Conservation (phyloP, 2,329 filamentous ascomycete genomes). For the Cladosporium phlei region DNA sequence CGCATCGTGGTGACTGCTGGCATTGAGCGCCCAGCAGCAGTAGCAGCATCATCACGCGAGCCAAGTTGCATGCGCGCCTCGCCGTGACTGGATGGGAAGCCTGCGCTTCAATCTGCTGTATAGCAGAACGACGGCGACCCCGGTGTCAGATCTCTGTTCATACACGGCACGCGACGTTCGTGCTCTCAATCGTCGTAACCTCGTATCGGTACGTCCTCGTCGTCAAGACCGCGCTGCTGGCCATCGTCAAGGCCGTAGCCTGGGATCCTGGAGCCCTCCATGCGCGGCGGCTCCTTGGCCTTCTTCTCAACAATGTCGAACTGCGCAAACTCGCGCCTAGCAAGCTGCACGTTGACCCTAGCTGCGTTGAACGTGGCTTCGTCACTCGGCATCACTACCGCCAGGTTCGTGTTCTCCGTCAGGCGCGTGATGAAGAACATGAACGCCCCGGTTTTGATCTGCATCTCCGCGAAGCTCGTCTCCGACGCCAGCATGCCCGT, state of each 20-base stretch:
- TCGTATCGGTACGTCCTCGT: constrained; percentile 1
- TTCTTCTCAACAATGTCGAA: constrained; percentile 45
- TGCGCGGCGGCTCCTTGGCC: constrained; percentile 21
- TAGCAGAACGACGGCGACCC: neutral
- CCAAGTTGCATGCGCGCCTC: no score
- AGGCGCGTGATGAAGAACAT: constrained; percentile 94
- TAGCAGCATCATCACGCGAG: no score
- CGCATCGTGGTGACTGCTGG: no score
- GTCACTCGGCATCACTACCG: constrained; percentile 83
- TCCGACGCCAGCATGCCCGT: constrained; percentile 75
- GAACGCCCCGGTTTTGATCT: constrained; percentile 75
- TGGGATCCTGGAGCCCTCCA: neutral
- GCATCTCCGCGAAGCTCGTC: constrained; percentile 75
- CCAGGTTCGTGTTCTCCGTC: constrained; percentile 95
- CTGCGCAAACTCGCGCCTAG: constrained; percentile 72
- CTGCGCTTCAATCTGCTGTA: no score
- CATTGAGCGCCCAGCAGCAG: no score
- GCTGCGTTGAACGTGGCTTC: constrained; percentile 89
- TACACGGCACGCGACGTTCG: constrained; percentile 3
- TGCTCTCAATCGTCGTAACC: constrained; percentile 9
- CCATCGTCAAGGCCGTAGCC: constrained; percentile 40
- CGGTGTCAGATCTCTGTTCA: neutral
- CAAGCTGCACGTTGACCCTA: constrained; percentile 83
- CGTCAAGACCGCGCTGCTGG: neutral
- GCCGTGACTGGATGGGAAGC: no score